These are phyloP conservation scores for Tympanopsis confertula DNA, from an alignment of 2,329 filamentous ascomycete species.

Conservation along the genomic window DNA sequence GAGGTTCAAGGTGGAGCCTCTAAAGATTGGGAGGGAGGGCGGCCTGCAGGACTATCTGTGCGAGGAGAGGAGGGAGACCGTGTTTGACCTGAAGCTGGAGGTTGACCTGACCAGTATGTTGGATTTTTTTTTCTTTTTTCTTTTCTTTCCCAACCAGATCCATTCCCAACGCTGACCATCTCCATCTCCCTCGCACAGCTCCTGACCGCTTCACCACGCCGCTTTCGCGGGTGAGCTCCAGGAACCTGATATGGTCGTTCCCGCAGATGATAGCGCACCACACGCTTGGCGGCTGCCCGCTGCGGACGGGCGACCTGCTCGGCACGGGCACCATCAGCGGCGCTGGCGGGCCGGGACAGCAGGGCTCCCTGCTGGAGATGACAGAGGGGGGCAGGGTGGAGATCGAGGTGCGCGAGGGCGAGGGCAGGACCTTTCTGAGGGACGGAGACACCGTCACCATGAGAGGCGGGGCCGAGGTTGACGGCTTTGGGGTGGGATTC, in stretches of 20 bases:
- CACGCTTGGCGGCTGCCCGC: constrained; percentile 62
- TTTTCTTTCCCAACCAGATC: neutral
- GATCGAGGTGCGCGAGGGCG: constrained; percentile 24
- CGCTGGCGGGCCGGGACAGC: constrained; percentile 17
- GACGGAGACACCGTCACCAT: constrained; percentile 31
- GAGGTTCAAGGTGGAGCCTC: constrained; percentile 3
- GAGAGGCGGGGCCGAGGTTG: constrained; percentile 20
- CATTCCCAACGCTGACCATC: constrained; percentile 5
- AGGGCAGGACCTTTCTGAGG: constrained; percentile 28
- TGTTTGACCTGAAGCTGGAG: constrained; percentile 60
- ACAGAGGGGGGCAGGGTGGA: constrained; percentile 30
- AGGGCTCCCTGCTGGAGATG: constrained; percentile 32
- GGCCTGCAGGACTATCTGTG: constrained; percentile 37
- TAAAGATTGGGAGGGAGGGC: neutral
- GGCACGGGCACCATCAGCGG: constrained; percentile 46
- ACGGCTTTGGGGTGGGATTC: constrained; percentile 26
- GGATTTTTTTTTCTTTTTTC: neutral
- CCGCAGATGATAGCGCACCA: constrained; percentile 76
- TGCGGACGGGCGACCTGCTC: constrained; percentile 64
- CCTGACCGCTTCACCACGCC: constrained; percentile 37
- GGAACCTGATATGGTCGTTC: constrained; percentile 70
- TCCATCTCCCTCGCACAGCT: constrained; percentile 11
- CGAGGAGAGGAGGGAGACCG: constrained; percentile 43
- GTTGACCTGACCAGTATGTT: constrained; percentile 48
- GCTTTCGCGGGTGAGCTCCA: constrained; percentile 48